Base-by-base conservation (phyloP, 306 rosid genomes). In the Trifolium subterraneum region DNA sequence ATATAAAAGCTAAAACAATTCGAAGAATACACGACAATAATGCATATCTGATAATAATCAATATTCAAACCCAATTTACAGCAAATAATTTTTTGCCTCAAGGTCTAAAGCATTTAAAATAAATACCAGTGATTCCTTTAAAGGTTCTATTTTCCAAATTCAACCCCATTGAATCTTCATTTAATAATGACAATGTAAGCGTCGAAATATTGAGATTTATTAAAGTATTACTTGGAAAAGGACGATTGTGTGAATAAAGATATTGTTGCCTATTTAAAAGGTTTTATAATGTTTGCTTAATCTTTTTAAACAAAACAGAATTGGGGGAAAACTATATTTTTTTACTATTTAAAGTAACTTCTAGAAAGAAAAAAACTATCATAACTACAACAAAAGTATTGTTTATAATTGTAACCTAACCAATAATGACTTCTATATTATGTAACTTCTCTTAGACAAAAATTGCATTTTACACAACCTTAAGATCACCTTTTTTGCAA, bases 61-160 rank as follows among this genome's bases (percentile, higher is more conserved):
- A 60, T 29, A 60, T 60, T 60, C 41, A 60, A 60, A 15, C 19
- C 65, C 65, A 29, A 60, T n/a, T 29, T 60, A 7, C 15, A 60
- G 13, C 36, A 58, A 25, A 58, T 27, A 58, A 25, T 5, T 13
- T 58, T 27, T 25, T 5, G 36, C 36, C 35, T 23, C 62, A 13
- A 55, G 33, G 23, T 55, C 62, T 55, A 29, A 55, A 55, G n/a
- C 64, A 58, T 58, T 58, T 23, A 58, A 58, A 58, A 58, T 5
- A 56, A 25, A 23, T 25, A 55, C n/a, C 63, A 12, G 36, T 6
- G n/a, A 23, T 56, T 56, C 36, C 16, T 23, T 11, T 25, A 22
- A 55, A 4, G 64, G 10, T 1, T 55, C 61, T 55, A 55, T 22
- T 56, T 58, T 58, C 38, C 38, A 58, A 58, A 58, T 5, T 12